phyloP scores from a whole-genome alignment of 2,329 filamentous ascomycete species.

The Apiospora pterosperma region DNA sequence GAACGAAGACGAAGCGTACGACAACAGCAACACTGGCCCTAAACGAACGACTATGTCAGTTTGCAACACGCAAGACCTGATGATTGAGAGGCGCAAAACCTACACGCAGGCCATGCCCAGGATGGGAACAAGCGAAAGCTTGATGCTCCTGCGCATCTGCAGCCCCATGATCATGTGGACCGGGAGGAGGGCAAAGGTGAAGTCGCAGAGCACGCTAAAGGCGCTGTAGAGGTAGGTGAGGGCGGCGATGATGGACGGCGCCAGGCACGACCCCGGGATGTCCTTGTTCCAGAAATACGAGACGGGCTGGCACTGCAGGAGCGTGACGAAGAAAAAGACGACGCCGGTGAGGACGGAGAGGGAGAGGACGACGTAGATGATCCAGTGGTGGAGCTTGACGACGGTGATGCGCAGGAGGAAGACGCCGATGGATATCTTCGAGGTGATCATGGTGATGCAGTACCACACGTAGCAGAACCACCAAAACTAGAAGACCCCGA shows the following conservation, averaged over 20 bases:
- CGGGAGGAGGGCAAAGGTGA: constrained; percentile 39
- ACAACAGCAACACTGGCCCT: constrained; percentile 19
- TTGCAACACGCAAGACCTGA: background rate
- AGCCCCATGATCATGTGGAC: constrained; percentile 44
- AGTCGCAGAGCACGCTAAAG: constrained; percentile 35
- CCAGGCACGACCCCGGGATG: constrained; percentile 19
- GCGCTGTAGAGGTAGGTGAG: constrained; percentile 42
- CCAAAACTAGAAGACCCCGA: constrained; percentile 9
- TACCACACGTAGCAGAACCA: constrained; percentile 15
- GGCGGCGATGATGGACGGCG: constrained; percentile 34
- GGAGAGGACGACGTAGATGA: constrained; percentile 14
- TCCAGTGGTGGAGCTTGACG: constrained; percentile 10
- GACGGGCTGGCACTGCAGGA: constrained; percentile 17
- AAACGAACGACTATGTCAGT: background rate
- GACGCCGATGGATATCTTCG: constrained; percentile 16
- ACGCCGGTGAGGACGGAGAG: constrained; percentile 14
- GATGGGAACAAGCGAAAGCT: constrained; percentile 43
- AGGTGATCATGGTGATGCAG: constrained; percentile 15
- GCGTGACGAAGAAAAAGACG: constrained; percentile 16
- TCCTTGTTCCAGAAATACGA: constrained; percentile 17
- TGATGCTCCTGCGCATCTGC: constrained; percentile 44
- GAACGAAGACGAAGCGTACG: constrained; percentile 17
- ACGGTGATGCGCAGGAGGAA: constrained; percentile 18
- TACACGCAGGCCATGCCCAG: constrained; percentile 44
- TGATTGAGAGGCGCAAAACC: background rate